Evolutionary conservation across 495 filamentous ascomycete species (phyloP).

Genomic region (Gamarada debralockiae): DNA sequence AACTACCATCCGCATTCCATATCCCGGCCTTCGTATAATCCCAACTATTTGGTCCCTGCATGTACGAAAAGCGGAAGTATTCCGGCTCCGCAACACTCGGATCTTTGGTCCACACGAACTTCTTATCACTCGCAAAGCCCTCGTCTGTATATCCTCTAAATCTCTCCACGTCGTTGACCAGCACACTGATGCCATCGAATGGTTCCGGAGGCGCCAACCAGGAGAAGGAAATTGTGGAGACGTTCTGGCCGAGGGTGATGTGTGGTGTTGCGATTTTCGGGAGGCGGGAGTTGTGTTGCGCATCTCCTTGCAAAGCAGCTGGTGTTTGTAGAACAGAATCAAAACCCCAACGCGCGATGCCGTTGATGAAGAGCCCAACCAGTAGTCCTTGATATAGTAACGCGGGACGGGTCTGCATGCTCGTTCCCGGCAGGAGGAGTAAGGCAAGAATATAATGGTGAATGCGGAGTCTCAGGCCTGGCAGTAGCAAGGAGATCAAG

Average conservation of each 20-base stretch:
- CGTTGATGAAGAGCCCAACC: slow-evolving; percentile 87
- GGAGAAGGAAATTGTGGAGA: slow-evolving; percentile 51
- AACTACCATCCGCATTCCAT: slow-evolving; percentile 67
- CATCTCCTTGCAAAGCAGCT: slow-evolving; percentile 62
- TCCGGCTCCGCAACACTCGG: slow-evolving; percentile 45
- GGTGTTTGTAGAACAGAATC: slow-evolving; percentile 86
- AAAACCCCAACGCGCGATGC: slow-evolving; percentile 90
- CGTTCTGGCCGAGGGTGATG: slow-evolving; percentile 33
- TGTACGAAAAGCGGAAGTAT: slow-evolving; percentile 84
- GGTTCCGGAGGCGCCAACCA: slow-evolving; percentile 50
- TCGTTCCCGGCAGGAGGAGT: slow-evolving; percentile 75
- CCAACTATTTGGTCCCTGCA: slow-evolving; percentile 61
- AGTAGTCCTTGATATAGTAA: slow-evolving; percentile 85
- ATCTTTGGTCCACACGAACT: slow-evolving; percentile 44
- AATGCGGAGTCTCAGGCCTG: slow-evolving; percentile 81
- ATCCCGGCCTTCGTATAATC: slow-evolving; percentile 81
- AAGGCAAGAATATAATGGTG: slow-evolving; percentile 94
- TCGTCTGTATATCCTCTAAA: slow-evolving; percentile 59
- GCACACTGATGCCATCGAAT: slow-evolving; percentile 78
- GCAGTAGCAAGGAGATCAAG: slow-evolving; percentile 4
- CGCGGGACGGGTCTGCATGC: slow-evolving; percentile 73
- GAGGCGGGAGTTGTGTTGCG: slow-evolving; percentile 62
- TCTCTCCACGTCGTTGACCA: slow-evolving; percentile 94
- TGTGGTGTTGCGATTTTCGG: slow-evolving; percentile 55
- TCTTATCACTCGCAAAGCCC: slow-evolving; percentile 33